phyloP scores from a whole-genome alignment of 352 stramenopile genomes.

The Pythium aristosporum region DNA sequence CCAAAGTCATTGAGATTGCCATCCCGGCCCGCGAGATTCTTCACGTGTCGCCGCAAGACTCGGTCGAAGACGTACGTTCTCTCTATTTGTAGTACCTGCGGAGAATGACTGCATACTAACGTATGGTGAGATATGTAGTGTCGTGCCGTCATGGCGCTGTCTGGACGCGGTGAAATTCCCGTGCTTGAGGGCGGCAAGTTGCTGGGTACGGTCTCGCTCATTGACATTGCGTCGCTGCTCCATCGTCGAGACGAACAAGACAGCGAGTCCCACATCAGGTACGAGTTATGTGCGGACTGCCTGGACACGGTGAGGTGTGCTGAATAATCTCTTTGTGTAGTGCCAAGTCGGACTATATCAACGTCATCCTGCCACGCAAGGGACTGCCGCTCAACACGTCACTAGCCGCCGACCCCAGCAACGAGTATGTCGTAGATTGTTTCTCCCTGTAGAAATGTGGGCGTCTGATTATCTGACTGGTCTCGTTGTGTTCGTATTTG shows the following conservation, averaged over 20 bases:
- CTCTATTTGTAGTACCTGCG: neutral
- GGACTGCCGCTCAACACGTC: slow-evolving; percentile 76
- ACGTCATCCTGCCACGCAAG: slow-evolving; percentile 79
- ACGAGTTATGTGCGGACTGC: too few species aligned
- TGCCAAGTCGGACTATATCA: slow-evolving; percentile 90
- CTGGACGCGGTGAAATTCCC: slow-evolving; percentile 60
- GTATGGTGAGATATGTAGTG: slow-evolving; percentile 38
- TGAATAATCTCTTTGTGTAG: slow-evolving; percentile 25
- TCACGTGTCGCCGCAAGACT: slow-evolving; percentile 72
- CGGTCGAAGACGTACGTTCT: slow-evolving; percentile 60
- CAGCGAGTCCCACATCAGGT: slow-evolving; percentile 53
- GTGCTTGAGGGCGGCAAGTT: slow-evolving; percentile 70
- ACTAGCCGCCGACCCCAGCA: slow-evolving; percentile 20
- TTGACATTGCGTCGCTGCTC: slow-evolving; percentile 73
- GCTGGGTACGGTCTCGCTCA: slow-evolving; percentile 77
- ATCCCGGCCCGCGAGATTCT: slow-evolving; percentile 74
- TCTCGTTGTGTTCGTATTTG: neutral
- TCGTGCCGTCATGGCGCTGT: slow-evolving; percentile 75
- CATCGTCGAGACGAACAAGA: slow-evolving; percentile 58
- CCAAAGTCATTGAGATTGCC: slow-evolving; percentile 61
- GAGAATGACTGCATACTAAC: neutral
- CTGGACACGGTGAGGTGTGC: too few species aligned
- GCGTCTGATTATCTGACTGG: neutral
- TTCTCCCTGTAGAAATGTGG: neutral
- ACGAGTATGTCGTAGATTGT: slow-evolving; percentile 27